Conservation (phyloP, 139 green algal species). For the Micromonas pusilla region DNA sequence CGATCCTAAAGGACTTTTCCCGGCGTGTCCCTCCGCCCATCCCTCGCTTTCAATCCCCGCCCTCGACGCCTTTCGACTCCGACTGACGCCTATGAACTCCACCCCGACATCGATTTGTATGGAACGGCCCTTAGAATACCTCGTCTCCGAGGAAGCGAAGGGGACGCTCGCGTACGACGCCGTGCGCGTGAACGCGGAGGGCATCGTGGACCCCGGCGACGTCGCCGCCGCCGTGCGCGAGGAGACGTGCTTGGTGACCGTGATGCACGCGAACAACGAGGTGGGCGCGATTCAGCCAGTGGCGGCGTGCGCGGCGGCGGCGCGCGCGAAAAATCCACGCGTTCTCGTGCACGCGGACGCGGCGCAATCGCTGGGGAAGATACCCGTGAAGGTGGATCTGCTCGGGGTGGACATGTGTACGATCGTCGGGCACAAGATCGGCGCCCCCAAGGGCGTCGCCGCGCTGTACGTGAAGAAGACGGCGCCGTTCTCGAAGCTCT, state of each 20-base stretch:
- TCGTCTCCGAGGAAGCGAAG: conserved; percentile 34
- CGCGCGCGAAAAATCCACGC: not conserved
- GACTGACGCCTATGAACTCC: too few species aligned
- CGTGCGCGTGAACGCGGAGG: conserved; percentile 49
- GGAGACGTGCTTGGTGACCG: conserved; percentile 51
- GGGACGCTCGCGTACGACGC: conserved; percentile 40
- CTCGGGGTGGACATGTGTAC: conserved; percentile 15
- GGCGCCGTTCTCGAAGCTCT: conserved; percentile 38
- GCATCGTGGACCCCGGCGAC: conserved; percentile 42
- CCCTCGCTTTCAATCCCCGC: too few species aligned
- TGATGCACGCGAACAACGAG: conserved; percentile 86
- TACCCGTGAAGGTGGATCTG: conserved; percentile 53
- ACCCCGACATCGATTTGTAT: too few species aligned
- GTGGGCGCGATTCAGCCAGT: conserved; percentile 35
- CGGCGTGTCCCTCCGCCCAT: too few species aligned
- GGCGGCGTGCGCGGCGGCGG: conserved; percentile 10
- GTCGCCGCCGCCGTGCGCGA: conserved; percentile 38
- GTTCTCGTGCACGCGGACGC: conserved; percentile 64
- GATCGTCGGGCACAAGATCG: conserved; percentile 65
- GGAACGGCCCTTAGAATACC: conserved; percentile 31
- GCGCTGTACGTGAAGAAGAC: conserved; percentile 50
- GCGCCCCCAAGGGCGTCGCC: conserved; percentile 72
- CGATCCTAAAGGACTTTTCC: too few species aligned
- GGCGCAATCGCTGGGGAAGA: conserved; percentile 69
- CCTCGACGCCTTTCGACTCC: too few species aligned